Evolutionary conservation across 148 eudicot genomes (phyloP).

Genomic region (Selenicereus undatus): DNA sequence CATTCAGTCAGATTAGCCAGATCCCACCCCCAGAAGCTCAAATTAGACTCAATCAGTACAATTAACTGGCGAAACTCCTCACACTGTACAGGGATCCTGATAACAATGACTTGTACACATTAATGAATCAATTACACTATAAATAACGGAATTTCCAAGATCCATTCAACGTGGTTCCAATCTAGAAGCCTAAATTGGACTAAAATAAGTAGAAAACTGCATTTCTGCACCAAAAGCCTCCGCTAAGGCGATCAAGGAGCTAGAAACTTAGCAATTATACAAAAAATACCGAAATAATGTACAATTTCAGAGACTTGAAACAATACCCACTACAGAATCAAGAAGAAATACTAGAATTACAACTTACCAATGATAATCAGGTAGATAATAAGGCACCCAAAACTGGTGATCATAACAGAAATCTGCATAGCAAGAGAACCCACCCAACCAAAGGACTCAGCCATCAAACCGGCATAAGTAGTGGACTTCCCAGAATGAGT

Average conservation of each 20-base stretch:
- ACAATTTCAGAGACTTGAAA: too few species aligned
- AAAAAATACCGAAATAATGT: too few species aligned
- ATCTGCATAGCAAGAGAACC: constrained; percentile 68
- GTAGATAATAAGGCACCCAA: constrained; percentile 72
- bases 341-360: neutral
- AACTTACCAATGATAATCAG: constrained; percentile 75
- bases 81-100: too few species aligned
- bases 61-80: too few species aligned
- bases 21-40: neutral
- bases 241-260: neutral
- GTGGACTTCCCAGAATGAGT: constrained; percentile 50
- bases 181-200: neutral
- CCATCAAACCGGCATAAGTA: constrained; percentile 71
- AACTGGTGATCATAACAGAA: constrained; percentile 62
- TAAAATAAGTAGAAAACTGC: neutral
- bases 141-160: neutral
- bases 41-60: neutral
- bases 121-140: too few species aligned
- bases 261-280: neutral
- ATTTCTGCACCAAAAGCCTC: neutral
- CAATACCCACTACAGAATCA: neutral
- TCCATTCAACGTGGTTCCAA: neutral
- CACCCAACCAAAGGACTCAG: constrained; percentile 66
- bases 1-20: neutral
- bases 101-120: too few species aligned